Base-by-base conservation (phyloP, 768 basidiomycete genomes). In the Hericium rajendrae region DNA sequence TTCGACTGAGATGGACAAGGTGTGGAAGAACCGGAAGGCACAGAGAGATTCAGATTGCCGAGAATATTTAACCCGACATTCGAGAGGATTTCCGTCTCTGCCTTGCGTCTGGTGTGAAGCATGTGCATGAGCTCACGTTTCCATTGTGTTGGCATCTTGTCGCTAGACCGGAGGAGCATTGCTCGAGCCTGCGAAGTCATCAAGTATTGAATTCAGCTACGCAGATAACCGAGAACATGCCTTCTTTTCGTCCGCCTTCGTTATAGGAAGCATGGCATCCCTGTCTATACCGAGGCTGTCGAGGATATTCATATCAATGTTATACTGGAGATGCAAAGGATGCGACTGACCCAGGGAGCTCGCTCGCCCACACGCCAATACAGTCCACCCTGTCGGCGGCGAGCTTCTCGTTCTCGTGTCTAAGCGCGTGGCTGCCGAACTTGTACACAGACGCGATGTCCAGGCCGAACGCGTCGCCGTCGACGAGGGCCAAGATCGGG, bases 361-460 rank as follows among this genome's bases (percentile, higher is more conserved):
- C 92, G 53, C 78, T 84, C 12, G 78, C 69, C 68, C 77, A 83
- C 16, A 97, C 71, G 2, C 95, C 95, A 2, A 94, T 68, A 88
- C 94, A 97, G 61, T 80, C 71, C 26, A 94, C 68, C 13, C 91
- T 79, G 37, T 74, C 69, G 1, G 91, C 83, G 0, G 83, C 84
- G 38, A 97, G 74, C 46, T 76, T 84, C 15, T 70, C 74, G 28
- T 78, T 79, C 68, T 97, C 91, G 66, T 90, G 88, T 46, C 75
- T 76, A 70, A 93, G 76, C 39, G 72, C 73, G 52, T 69, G 71
- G 57, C 92, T 94, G 10, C 97, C 97, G 64, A 79, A 82, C 59
- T 81, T 88, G 72, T 92, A 97, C 9, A 90, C 87, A 0, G 88
- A 87, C 12, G 94, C 78, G 60, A 99, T 97, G 60, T 95, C 92